A percentile compares a stretch with the other conserved stretches of the same genome.
Evolutionary conservation across 1,284 basidiomycete genomes (phyloP).

Genomic region (Cryptococcus sp.): DNA sequence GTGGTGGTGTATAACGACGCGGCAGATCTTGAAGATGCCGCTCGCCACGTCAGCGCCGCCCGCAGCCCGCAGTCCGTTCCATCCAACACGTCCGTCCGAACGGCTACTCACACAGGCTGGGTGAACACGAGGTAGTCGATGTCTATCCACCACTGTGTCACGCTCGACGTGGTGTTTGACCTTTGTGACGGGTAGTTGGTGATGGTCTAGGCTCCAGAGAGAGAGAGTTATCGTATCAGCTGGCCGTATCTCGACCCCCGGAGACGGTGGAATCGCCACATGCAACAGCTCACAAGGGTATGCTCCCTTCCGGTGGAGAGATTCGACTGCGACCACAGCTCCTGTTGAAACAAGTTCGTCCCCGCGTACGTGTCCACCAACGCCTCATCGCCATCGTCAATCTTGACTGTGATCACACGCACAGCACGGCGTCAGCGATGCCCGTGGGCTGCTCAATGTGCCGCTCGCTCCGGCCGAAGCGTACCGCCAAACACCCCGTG

Average conservation of each 20-base stretch:
- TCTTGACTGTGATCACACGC: constrained; percentile 4
- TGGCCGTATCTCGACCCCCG: no score
- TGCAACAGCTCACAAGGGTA: constrained; percentile 13
- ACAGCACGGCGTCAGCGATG: not conserved
- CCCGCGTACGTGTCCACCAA: constrained; percentile 7
- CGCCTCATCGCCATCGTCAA: constrained; percentile 13
- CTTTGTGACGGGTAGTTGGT: not conserved
- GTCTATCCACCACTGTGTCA: not conserved
- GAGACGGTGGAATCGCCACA: not conserved
- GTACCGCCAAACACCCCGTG: not conserved
- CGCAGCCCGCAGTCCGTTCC: no score
- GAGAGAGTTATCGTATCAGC: no score
- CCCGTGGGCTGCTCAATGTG: not conserved
- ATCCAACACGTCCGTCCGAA: constrained; percentile 1
- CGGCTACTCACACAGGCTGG: constrained; percentile 4
- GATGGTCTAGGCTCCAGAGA: not conserved
- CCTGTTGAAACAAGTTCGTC: constrained; percentile 1
- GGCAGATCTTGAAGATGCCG: constrained; percentile 1
- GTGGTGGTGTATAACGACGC: constrained; percentile 10
- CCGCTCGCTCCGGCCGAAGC: no score
- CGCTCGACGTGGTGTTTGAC: not conserved
- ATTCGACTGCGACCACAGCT: constrained; percentile 8
- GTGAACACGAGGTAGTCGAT: constrained; percentile 3
- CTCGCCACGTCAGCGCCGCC: no score
- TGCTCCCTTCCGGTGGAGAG: constrained; percentile 17